These are phyloP conservation scores for Ascochyta pisi DNA, from an alignment of 2,329 filamentous ascomycete genomes.

Conservation along the genomic window DNA sequence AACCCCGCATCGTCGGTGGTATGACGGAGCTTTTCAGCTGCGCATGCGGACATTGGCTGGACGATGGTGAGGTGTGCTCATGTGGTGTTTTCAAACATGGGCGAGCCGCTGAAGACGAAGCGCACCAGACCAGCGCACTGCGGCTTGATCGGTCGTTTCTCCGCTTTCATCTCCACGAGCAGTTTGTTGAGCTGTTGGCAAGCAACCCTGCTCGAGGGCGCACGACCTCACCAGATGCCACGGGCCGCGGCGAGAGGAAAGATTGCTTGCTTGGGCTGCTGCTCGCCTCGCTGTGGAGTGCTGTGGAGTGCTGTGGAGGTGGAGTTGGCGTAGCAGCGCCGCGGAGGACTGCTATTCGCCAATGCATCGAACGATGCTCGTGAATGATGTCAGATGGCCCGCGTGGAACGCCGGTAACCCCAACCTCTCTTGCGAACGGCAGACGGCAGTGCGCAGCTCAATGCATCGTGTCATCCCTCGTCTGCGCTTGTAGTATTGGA, in stretches of 20 bases:
- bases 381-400: conserved; percentile 17
- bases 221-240: conserved; percentile 13
- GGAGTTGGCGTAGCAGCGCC: conserved; percentile 7
- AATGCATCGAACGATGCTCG: conserved; percentile 9
- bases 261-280: conserved; percentile 20
- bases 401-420: conserved; percentile 2
- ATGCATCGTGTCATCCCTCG: conserved; percentile 15
- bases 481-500: conserved; percentile 10
- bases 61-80: conserved; percentile 3
- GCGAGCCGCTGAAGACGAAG: conserved; percentile 9
- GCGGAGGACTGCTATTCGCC: conserved; percentile 6
- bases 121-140: not conserved
- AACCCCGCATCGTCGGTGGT: conserved; percentile 23
- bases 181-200: conserved; percentile 38
- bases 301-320: conserved; percentile 17
- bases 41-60: conserved; percentile 9
- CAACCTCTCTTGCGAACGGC: conserved; percentile 15
- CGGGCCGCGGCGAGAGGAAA: conserved; percentile 18
- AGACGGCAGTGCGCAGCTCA: conserved; percentile 10
- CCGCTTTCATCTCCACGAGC: conserved; percentile 32
- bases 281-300: conserved; percentile 9
- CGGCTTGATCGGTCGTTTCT: conserved; percentile 23
- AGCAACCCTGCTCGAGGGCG: conserved; percentile 25
- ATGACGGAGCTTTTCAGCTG: conserved; percentile 23
- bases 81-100: conserved; percentile 6